phyloP scores from a whole-genome alignment of 2,329 filamentous ascomycete genomes.

The Orbilia ellipsospora region DNA sequence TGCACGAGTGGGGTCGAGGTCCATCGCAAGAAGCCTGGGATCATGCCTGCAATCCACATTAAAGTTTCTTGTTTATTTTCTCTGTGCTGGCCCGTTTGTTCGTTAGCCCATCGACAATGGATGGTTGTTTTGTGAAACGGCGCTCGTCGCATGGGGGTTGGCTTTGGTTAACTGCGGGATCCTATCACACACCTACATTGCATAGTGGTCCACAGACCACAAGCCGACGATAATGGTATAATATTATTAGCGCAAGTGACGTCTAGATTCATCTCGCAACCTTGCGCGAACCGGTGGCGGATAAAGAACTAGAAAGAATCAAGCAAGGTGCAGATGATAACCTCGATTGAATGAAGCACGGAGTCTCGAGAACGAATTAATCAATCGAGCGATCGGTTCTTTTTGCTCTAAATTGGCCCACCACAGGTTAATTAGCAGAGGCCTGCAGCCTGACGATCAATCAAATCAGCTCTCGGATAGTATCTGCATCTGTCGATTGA shows the following conservation, averaged over 20 bases:
- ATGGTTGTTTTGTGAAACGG: slow-evolving; percentile 44
- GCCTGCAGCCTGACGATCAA: slow-evolving; percentile 12
- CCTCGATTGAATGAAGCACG: slow-evolving; percentile 2
- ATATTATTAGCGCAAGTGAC: slow-evolving; percentile 27
- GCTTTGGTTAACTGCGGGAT: slow-evolving; percentile 41
- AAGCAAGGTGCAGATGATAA: slow-evolving; percentile 19
- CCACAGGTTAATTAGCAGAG: background rate
- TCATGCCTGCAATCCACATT: slow-evolving; percentile 47
- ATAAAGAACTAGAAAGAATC: slow-evolving; percentile 32
- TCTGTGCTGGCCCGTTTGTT: slow-evolving; percentile 25
- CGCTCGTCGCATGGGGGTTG: slow-evolving; percentile 26
- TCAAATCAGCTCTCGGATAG: slow-evolving; percentile 15
- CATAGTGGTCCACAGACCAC: slow-evolving; percentile 10
- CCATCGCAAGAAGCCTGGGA: slow-evolving; percentile 28
- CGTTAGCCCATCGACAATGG: slow-evolving; percentile 17
- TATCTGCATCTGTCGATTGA: slow-evolving; percentile 5
- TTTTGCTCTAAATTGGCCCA: background rate
- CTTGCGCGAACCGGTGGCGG: slow-evolving; percentile 15
- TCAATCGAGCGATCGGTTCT: slow-evolving; percentile 30
- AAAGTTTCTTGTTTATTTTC: slow-evolving; percentile 19
- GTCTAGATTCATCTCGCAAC: slow-evolving; percentile 15
- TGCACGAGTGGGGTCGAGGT: slow-evolving; percentile 33
- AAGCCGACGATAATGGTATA: slow-evolving; percentile 12
- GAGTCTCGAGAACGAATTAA: background rate
- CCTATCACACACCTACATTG: slow-evolving; percentile 25